Evolutionary conservation across 345 rosid genomes (phyloP), one percentile per base, ranked within the genome.

Genomic region (Kernera saxatilis): DNA sequence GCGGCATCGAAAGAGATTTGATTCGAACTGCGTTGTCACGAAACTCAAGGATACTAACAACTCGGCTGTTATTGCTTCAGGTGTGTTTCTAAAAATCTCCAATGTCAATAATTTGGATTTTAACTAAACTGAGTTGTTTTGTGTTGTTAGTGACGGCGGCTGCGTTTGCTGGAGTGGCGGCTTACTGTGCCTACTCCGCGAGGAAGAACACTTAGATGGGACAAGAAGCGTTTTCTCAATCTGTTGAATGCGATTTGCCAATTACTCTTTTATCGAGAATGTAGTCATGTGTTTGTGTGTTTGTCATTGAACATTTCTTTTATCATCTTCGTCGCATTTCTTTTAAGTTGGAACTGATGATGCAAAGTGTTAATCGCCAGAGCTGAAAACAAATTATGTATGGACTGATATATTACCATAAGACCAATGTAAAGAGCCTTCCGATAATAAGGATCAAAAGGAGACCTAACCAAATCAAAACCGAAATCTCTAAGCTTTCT

Each of bases 391-490:
- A 25, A 19, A 3, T 21, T 37, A 15, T 36, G 40, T n/a, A n/a
- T n/a, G n/a, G n/a, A n/a, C n/a, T n/a, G n/a, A n/a, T n/a, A n/a
- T n/a, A n/a, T n/a, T n/a, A n/a, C n/a, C n/a, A n/a, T n/a, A n/a
- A n/a, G n/a, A n/a, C n/a, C n/a, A n/a, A n/a, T n/a, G n/a, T n/a
- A n/a, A n/a, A n/a, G n/a, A n/a, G n/a, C n/a, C n/a, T n/a, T n/a
- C n/a, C n/a, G n/a, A n/a, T n/a, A 23, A 41, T 17, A 51, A 6
- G 57, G 59, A 37, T 52, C 79, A 2, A 83, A 78, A 6, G 39
- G 84, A 80, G 52, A 85, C 75, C 10, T 83, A 79, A 49, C 68
- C 52, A 13, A 82, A 43, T 45, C 84, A 85, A 12, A 71, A 52
- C 10, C 62, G 26, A 78, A 85, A 67, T 9, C 70, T 44, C 37